A percentile compares a stretch with the other conserved stretches of the same genome.
phyloP scores from a whole-genome alignment of 805 yeast genomes.

The Kregervanrija delftensis region DNA sequence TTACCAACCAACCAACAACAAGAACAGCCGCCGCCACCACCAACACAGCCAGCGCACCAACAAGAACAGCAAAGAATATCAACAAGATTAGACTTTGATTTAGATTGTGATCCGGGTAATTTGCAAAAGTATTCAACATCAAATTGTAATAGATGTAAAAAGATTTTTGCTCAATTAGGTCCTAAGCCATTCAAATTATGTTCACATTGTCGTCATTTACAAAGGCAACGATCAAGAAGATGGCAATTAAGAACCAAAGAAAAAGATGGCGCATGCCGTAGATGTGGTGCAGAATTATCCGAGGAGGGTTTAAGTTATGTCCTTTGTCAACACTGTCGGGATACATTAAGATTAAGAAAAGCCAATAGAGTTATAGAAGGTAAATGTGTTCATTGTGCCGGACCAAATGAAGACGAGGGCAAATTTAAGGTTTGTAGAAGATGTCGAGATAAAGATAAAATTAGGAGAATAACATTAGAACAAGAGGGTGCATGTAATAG shows the following conservation, averaged over 20 bases:
- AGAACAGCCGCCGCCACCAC: constrained; percentile 5
- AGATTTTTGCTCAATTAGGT: constrained; percentile 42
- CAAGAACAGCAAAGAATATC: neutral
- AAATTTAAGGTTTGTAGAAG: constrained; percentile 58
- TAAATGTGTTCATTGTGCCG: constrained; percentile 62
- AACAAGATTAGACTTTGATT: too few species aligned
- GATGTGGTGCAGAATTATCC: constrained; percentile 55
- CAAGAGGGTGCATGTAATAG: constrained; percentile 55
- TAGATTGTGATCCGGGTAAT: constrained; percentile 6
- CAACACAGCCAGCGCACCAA: neutral
- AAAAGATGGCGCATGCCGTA: constrained; percentile 55
- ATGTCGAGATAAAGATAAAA: constrained; percentile 56
- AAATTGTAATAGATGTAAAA: constrained; percentile 53
- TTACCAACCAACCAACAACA: neutral
- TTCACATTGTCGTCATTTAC: constrained; percentile 57
- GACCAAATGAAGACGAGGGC: constrained; percentile 40
- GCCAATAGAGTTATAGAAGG: constrained; percentile 56
- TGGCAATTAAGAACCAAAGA: constrained; percentile 60
- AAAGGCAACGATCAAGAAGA: constrained; percentile 53
- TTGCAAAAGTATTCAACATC: constrained; percentile 6
- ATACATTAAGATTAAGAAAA: constrained; percentile 46
- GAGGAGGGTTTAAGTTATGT: constrained; percentile 40
- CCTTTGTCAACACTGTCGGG: constrained; percentile 54
- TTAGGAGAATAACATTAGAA: constrained; percentile 49
- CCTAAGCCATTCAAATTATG: constrained; percentile 49